These are phyloP conservation scores for Mortierella sp. DNA, from an alignment of 371 early-diverging fungal genomes.

Conservation along the genomic window DNA sequence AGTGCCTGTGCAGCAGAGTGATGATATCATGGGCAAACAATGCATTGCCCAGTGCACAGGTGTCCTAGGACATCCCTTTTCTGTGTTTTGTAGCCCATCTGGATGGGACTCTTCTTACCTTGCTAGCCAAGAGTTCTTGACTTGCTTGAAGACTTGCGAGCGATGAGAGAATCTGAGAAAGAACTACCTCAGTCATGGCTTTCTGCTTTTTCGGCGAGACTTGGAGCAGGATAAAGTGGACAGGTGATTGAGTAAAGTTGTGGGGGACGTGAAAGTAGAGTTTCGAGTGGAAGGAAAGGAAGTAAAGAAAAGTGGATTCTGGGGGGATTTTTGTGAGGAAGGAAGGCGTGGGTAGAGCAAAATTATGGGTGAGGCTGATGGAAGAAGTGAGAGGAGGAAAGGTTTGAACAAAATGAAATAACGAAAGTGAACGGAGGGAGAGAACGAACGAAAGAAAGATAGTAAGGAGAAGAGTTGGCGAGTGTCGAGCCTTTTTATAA, in stretches of 20 bases:
- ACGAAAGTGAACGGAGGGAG: neutral
- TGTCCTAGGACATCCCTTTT: neutral
- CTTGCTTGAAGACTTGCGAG: slow-evolving; percentile 20
- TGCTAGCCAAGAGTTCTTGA: slow-evolving; percentile 21
- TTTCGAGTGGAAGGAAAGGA: neutral
- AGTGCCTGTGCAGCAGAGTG: neutral
- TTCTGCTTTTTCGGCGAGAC: too few species aligned
- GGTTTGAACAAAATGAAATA: too few species aligned
- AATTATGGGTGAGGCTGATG: too few species aligned
- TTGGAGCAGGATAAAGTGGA: neutral
- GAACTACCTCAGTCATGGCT: slow-evolving; percentile 21
- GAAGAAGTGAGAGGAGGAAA: too few species aligned
- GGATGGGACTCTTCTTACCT: slow-evolving; percentile 17
- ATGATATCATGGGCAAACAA: neutral
- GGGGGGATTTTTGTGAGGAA: neutral
- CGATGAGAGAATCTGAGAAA: slow-evolving; percentile 29
- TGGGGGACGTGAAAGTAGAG: neutral
- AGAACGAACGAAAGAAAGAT: neutral
- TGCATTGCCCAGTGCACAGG: neutral
- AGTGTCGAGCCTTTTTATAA: too few species aligned
- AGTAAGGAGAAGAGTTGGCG: neutral
- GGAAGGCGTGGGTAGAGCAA: neutral
- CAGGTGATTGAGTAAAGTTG: neutral
- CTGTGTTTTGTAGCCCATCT: too few species aligned
- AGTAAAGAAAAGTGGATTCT: neutral